Conservation (phyloP, 495 filamentous ascomycete genomes). For the Xanthoparmelia taractica region DNA sequence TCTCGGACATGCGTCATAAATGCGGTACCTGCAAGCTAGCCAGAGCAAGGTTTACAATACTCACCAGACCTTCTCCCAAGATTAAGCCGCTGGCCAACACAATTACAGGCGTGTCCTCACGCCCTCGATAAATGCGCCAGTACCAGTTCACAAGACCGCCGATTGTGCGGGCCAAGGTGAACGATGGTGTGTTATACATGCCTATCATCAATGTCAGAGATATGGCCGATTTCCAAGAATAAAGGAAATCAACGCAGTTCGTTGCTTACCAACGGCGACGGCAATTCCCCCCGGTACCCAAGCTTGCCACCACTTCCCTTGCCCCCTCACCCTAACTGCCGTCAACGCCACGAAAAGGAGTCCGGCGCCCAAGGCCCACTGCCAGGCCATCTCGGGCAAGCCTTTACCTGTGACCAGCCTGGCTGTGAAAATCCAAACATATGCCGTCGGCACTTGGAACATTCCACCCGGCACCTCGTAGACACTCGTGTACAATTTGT, state of each 20-base stretch:
- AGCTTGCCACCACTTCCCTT: slow-evolving; percentile 31
- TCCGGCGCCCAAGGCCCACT: slow-evolving; percentile 65
- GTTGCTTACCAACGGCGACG: slow-evolving; percentile 66
- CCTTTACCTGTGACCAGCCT: slow-evolving; percentile 90
- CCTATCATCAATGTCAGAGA: slow-evolving; percentile 42
- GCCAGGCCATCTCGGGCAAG: slow-evolving; percentile 69
- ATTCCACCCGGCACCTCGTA: slow-evolving; percentile 80
- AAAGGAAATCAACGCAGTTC: background rate
- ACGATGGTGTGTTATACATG: slow-evolving; percentile 96
- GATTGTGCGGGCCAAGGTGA: slow-evolving; percentile 81
- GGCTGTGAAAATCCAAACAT: slow-evolving; percentile 96
- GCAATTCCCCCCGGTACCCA: slow-evolving; percentile 88
- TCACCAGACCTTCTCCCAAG: slow-evolving; percentile 86
- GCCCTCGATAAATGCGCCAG: slow-evolving; percentile 49
- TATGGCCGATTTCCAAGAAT: background rate
- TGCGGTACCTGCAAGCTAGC: slow-evolving; percentile 75
- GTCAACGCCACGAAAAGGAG: slow-evolving; percentile 63
- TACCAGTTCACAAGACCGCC: slow-evolving; percentile 83
- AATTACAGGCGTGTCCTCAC: slow-evolving; percentile 54
- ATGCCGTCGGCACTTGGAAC: slow-evolving; percentile 90
- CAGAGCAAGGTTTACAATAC: slow-evolving; percentile 81
- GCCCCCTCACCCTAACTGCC: slow-evolving; percentile 52
- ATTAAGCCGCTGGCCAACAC: slow-evolving; percentile 72
- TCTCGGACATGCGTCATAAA: slow-evolving; percentile 37
- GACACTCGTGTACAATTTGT: slow-evolving; percentile 82